These are phyloP conservation scores for Debaryomycetaceae sp. DNA, from an alignment of 1,139 yeast species.

Conservation along the genomic window DNA sequence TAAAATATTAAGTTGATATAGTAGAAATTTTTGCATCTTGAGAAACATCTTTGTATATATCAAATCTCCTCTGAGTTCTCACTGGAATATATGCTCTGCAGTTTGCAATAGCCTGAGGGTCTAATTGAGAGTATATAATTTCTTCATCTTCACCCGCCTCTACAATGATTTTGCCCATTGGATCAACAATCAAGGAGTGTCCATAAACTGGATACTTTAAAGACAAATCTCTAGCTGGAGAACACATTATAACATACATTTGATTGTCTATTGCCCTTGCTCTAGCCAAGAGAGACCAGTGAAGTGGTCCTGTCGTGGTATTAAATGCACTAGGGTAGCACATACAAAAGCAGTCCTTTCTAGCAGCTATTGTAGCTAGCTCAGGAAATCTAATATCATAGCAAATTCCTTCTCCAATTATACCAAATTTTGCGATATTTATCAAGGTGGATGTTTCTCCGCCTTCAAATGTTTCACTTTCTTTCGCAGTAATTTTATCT, in stretches of 20 bases:
- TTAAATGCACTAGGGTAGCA: conserved; percentile 95
- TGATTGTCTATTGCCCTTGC: conserved; percentile 91
- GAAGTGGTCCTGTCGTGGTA: conserved; percentile 92
- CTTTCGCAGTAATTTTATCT: conserved; percentile 81
- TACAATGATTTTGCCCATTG: conserved; percentile 72
- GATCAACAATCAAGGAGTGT: conserved; percentile 84
- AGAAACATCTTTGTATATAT: conserved; percentile 72
- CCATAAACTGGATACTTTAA: conserved; percentile 88
- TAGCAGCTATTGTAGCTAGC: conserved; percentile 75
- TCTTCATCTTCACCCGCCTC: conserved; percentile 89
- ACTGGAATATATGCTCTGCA: too few relatives aligned
- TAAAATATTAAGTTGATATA: too few relatives aligned
- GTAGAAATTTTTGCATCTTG: conserved; percentile 37
- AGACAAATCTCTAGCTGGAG: conserved; percentile 80
- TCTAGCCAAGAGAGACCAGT: conserved; percentile 86
- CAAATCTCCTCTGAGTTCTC: conserved; percentile 90
- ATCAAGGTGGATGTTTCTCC: conserved; percentile 81
- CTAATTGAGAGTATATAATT: conserved; percentile 75
- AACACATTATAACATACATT: conserved; percentile 71
- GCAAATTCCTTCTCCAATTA: conserved; percentile 85
- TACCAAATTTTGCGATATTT: conserved; percentile 66
- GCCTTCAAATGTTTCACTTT: conserved; percentile 68
- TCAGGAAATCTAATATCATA: conserved; percentile 94
- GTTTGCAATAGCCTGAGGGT: conserved; percentile 56
- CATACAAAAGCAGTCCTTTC: conserved; percentile 80